phyloP scores from a whole-genome alignment of 2,329 filamentous ascomycete genomes.

The Seiridium cupressi region DNA sequence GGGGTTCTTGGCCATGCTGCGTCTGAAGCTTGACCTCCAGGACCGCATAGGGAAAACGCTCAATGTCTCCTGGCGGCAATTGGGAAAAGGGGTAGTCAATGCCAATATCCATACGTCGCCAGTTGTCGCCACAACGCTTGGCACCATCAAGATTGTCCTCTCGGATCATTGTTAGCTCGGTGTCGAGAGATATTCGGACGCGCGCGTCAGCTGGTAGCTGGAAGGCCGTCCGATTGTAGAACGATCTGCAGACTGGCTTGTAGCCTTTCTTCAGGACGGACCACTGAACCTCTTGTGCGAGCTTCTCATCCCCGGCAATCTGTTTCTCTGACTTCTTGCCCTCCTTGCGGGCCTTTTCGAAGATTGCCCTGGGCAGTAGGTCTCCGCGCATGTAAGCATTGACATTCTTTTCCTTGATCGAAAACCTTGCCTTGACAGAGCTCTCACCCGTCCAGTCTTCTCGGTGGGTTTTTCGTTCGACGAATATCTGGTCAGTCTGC shows the following conservation, averaged over 20 bases:
- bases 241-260: conserved; percentile 86
- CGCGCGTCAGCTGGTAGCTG: conserved; percentile 94
- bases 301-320: conserved; percentile 84
- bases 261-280: conserved; percentile 85
- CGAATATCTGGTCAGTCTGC: conserved; percentile 91
- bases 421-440: conserved; percentile 95
- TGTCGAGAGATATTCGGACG: conserved; percentile 95
- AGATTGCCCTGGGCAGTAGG: conserved; percentile 82
- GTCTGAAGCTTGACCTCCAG: conserved; percentile 98
- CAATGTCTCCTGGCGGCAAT: conserved; percentile 78
- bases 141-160: conserved; percentile 92
- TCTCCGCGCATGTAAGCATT: conserved; percentile 86
- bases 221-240: conserved; percentile 98
- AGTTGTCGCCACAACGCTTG: conserved; percentile 78
- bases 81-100: conserved; percentile 95
- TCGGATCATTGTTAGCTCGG: conserved; percentile 89
- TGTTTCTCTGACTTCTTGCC: conserved; percentile 91
- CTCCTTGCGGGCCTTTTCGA: conserved; percentile 94
- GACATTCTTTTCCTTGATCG: conserved; percentile 95
- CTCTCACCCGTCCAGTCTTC: conserved; percentile 99
- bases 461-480: conserved; percentile 96
- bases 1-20: conserved; percentile 89
- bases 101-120: conserved; percentile 95
- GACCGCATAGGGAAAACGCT: conserved; percentile 92
- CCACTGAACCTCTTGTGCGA: conserved; percentile 92